Evolutionary conservation across 176 grass and related monocot genomes (phyloP), one percentile per base, ranked within the genome.

Genomic region (Cocos nucifera): DNA sequence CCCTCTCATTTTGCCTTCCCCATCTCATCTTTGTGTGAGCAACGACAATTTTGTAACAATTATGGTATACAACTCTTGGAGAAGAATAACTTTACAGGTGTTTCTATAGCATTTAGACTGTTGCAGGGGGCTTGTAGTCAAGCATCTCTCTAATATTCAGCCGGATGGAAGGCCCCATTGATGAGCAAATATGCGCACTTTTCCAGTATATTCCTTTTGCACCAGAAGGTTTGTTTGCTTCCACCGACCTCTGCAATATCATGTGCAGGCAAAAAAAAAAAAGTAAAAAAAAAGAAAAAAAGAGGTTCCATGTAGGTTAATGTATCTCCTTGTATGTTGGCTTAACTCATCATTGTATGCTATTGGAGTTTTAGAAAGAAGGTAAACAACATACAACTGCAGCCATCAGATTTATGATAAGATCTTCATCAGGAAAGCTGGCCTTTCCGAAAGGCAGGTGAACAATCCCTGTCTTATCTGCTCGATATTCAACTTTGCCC

Each of bases 131-230:
- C 29, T 68, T 56, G 65, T 80, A 93, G 63, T 92, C 94, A 6
- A 98, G 81, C 82, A 93, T 88, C 80, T 93, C 76, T 88, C 83
- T 92, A 52, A 89, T 75, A 66, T 98, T 98, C 49, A 98, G 70
- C 77, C 81, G 82, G 63, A 92, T 77, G 48, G 88, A 98, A 77
- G 88, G 94, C 44, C 94, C 88, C 88, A 98, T 98, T 53, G 94
- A 92, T 65, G 94, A 93, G 74, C 94, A 98, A 58, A 89, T 50
- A 63, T 81, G 82, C 4, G 82, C 76, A 15, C 84, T 89, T 65
- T 83, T 92, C 88, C 94, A 98, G 69, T 98, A 98, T 63, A 98
- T 81, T 63, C 84, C 84, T 79, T 98, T 98, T 16, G 87, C 94
- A 74, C 94, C 94, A 52, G 85, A 86, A 51, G 94, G 94, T 54